phyloP scores from a whole-genome alignment of 495 filamentous ascomycete species.

The Trichoderma gamsii region DNA sequence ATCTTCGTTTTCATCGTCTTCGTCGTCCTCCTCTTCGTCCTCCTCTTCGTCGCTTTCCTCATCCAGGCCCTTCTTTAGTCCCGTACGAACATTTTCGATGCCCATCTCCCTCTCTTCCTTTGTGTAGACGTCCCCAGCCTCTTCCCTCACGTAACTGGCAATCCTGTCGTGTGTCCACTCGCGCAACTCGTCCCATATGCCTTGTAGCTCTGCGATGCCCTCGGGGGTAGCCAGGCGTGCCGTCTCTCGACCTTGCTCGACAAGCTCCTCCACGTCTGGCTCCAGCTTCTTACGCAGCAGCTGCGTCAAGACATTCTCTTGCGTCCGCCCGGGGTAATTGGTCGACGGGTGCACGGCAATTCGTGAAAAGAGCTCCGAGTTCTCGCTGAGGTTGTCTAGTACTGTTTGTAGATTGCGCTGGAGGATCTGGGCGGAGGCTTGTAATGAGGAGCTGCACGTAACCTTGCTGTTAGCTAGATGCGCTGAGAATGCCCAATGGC shows the following conservation, averaged over 20 bases:
- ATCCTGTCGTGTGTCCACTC: conserved; percentile 33
- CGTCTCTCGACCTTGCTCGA: conserved; percentile 52
- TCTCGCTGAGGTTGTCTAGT: conserved; percentile 50
- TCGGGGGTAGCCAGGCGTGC: conserved; percentile 23
- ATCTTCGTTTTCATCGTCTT: conserved; percentile 32
- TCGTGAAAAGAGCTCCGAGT: conserved; percentile 54
- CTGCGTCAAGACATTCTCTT: conserved; percentile 55
- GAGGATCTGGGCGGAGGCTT: conserved; percentile 59
- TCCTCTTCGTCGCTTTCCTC: conserved; percentile 50
- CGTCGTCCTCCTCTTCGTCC: conserved; percentile 49
- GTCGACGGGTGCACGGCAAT: conserved; percentile 68
- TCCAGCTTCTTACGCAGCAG: conserved; percentile 78
- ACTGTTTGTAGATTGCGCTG: conserved; percentile 56
- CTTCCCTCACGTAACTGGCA: conserved; percentile 36
- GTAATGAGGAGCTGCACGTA: conserved; percentile 55
- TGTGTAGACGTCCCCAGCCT: conserved; percentile 54
- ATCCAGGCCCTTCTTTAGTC: conserved; percentile 51
- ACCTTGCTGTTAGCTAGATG: no score
- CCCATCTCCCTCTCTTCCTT: conserved; percentile 61
- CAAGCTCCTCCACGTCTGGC: conserved; percentile 64
- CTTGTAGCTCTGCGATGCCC: conserved; percentile 27
- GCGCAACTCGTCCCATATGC: conserved; percentile 37
- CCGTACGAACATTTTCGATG: conserved; percentile 65
- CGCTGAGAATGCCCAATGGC: no score
- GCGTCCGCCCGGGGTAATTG: conserved; percentile 64